Evolutionary conservation across 1,284 basidiomycete species (phyloP).

Genomic region (Porodaedalea pini): DNA sequence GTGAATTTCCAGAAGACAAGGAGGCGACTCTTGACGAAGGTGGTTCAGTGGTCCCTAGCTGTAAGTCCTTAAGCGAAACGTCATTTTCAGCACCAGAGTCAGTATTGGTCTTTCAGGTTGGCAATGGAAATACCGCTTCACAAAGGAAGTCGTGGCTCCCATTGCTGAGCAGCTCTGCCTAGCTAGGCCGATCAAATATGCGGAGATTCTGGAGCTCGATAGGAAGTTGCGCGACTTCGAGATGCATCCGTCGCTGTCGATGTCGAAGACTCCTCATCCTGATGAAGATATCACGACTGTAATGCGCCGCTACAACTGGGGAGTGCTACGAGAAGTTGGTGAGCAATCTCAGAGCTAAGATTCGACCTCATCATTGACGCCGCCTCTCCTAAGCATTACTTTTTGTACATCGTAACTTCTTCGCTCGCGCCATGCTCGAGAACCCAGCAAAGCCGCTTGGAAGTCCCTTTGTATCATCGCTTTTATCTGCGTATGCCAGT

Average conservation of each 20-base stretch:
- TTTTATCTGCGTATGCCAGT: conserved; percentile 17
- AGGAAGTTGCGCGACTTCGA: conserved; percentile 16
- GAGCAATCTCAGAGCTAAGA: not conserved
- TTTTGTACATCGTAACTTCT: conserved; percentile 15
- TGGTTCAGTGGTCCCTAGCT: conserved; percentile 6
- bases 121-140: conserved; percentile 14
- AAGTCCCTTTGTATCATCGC: conserved; percentile 15
- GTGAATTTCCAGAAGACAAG: conserved; percentile 19
- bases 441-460: conserved; percentile 4
- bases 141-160: conserved; percentile 8
- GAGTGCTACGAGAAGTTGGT: conserved; percentile 3
- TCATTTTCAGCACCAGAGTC: not conserved
- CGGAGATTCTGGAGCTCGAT: conserved; percentile 19
- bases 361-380: not conserved
- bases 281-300: not conserved
- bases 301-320: conserved; percentile 7
- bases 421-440: conserved; percentile 17
- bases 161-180: conserved; percentile 12
- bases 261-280: not conserved
- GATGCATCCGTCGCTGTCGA: not conserved
- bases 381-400: conserved; percentile 12
- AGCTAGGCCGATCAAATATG: conserved; percentile 10
- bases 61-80: not conserved
- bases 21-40: conserved; percentile 8
- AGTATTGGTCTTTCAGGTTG: conserved; percentile 1